These are phyloP conservation scores for Penicillium sp. DNA, from an alignment of 2,329 filamentous ascomycete species.

Conservation along the genomic window DNA sequence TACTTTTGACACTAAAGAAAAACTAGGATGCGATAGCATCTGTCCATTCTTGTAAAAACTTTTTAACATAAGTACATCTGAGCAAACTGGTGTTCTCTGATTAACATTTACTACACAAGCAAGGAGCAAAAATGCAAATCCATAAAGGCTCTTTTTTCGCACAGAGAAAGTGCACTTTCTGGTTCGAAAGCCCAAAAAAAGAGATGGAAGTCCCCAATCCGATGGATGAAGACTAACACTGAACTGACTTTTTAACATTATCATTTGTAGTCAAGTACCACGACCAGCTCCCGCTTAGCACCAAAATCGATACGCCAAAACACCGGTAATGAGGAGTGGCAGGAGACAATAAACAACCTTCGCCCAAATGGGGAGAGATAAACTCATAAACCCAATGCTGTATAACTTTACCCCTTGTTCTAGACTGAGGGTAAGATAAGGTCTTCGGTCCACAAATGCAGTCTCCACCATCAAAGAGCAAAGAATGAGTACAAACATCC, in stretches of 20 bases:
- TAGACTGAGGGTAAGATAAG: background rate
- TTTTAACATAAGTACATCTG: background rate
- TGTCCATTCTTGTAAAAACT: background rate
- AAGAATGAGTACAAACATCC: background rate
- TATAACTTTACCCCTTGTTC: background rate
- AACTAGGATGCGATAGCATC: background rate
- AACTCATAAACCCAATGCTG: background rate
- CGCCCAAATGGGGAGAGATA: background rate
- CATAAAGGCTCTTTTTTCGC: no score
- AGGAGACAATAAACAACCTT: background rate
- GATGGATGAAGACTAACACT: background rate
- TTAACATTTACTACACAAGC: background rate
- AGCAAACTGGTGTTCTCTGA: background rate
- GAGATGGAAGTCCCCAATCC: no score
- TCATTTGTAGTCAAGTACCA: no score
- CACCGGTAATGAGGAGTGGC: background rate
- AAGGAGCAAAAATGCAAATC: background rate
- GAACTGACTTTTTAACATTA: background rate
- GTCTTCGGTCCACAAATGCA: background rate
- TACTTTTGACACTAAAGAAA: slow-evolving; percentile 18
- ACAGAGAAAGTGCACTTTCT: no score
- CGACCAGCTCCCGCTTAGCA: background rate
- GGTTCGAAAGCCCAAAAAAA: no score
- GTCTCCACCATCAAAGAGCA: background rate
- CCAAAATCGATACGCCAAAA: background rate